Evolutionary conservation across 108 stramenopile genomes (phyloP), one percentile per base, ranked within the genome.

Genomic region (Skeletonema costatum): DNA sequence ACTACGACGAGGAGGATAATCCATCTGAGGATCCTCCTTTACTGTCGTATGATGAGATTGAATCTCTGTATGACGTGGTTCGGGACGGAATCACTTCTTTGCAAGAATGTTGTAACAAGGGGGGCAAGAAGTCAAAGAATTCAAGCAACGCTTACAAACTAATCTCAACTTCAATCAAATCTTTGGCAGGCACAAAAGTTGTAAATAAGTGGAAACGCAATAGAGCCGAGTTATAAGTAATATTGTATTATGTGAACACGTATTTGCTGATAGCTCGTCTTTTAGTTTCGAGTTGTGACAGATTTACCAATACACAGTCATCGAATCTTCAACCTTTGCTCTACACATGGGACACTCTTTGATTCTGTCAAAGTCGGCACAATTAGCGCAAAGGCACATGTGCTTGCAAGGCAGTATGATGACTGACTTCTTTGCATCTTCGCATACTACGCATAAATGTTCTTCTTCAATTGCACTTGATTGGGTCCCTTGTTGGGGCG

Each of bases 131-230:
- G 69, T 39, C 70, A 6, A 74, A 46, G 36, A 73, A 67, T 3
- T 58, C 74, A 56, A 68, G n/a, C 16, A 61, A 80, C 19, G 75
- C 73, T 60, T 86, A 83, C 70, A 86, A 86, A 62, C 41, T 58
- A 13, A 75, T 86, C 3, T 75, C 82, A 31, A 21, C 66, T 32
- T 80, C 82, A n/a, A 80, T 86, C 69, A 83, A 80, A 72, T 61
- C 58, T 25, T 51, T 83, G 30, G 78, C 76, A 3, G 86, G 82
- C 2, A 83, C 64, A 5, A 86, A 86, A 50, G 86, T 86, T 31
- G 86, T 76, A 5, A 77, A 77, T 71, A 87, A 87, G 42, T 87
- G 86, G 86, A 84, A 81, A 67, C 70, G 86, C 5, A 87, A 84
- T 75, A 63, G 86, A 77, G 70, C 80, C 30, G 86, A 87, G 58